These are phyloP conservation scores for Saccharomyces kudriavzevii DNA, from an alignment of 805 yeast genomes.

Conservation along the genomic window DNA sequence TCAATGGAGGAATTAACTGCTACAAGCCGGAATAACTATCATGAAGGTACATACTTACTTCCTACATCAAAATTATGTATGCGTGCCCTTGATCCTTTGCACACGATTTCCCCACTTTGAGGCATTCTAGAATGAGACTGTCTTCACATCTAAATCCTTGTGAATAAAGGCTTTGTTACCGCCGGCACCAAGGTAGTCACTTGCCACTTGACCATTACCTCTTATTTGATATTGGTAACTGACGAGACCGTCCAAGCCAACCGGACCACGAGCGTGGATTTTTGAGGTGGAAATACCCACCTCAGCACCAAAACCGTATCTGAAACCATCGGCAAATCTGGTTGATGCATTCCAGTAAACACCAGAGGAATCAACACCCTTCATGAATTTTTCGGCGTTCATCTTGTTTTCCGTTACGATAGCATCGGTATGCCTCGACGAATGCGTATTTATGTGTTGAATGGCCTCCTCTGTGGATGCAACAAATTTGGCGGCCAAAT, in stretches of 20 bases:
- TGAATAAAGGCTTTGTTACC: slow-evolving; percentile 75
- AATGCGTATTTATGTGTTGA: slow-evolving; percentile 76
- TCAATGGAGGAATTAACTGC: neutral
- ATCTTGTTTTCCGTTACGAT: slow-evolving; percentile 71
- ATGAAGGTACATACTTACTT: neutral
- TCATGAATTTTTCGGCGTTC: slow-evolving; percentile 67
- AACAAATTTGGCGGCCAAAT: slow-evolving; percentile 66
- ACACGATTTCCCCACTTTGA: neutral
- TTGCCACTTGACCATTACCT: slow-evolving; percentile 89
- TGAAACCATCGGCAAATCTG: slow-evolving; percentile 95
- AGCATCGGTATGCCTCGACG: slow-evolving; percentile 94
- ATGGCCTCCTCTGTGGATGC: slow-evolving; percentile 64
- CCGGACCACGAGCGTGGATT: slow-evolving; percentile 98
- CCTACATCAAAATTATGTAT: neutral
- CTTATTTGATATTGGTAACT: slow-evolving; percentile 89
- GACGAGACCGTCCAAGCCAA: slow-evolving; percentile 93
- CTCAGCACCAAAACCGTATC: slow-evolving; percentile 98
- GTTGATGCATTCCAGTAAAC: slow-evolving; percentile 97
- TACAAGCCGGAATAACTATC: neutral
- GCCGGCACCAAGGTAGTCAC: slow-evolving; percentile 89
- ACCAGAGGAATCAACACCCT: slow-evolving; percentile 89
- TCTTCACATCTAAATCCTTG: slow-evolving; percentile 42
- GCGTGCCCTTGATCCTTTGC: neutral
- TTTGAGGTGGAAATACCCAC: slow-evolving; percentile 96
- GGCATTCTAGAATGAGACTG: slow-evolving; percentile 20